Conservation (phyloP, 2,329 filamentous ascomycete genomes). For the Sphaerulina musiva region DNA sequence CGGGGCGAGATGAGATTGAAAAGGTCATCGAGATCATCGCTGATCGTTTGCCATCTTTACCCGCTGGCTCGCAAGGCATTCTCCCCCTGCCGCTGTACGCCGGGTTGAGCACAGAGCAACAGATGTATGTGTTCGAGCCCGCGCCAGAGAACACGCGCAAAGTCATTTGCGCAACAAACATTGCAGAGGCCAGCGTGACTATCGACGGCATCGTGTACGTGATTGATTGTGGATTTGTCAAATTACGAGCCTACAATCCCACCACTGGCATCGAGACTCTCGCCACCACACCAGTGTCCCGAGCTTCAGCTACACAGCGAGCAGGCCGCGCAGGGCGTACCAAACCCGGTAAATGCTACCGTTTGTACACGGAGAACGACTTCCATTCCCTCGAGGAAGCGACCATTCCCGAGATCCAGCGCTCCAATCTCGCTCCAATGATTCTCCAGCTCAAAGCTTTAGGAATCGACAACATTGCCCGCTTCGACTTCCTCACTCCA, state of each 20-base stretch:
- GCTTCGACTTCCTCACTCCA: slow-evolving; percentile 81
- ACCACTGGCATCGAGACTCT: slow-evolving; percentile 80
- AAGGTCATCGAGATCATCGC: slow-evolving; percentile 69
- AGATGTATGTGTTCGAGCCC: slow-evolving; percentile 90
- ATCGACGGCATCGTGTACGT: slow-evolving; percentile 90
- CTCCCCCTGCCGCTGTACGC: slow-evolving; percentile 78
- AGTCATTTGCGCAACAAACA: slow-evolving; percentile 89
- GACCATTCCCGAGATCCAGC: slow-evolving; percentile 83
- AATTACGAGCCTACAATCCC: slow-evolving; percentile 79
- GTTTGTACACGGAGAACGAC: slow-evolving; percentile 75
- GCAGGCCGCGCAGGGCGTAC: slow-evolving; percentile 86
- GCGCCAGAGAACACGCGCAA: slow-evolving; percentile 77
- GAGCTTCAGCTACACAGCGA: slow-evolving; percentile 86
- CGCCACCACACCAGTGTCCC: slow-evolving; percentile 73
- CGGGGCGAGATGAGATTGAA: slow-evolving; percentile 90
- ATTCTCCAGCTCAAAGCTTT: slow-evolving; percentile 89
- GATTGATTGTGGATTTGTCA: slow-evolving; percentile 84
- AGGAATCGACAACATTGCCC: slow-evolving; percentile 87
- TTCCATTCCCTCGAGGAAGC: slow-evolving; percentile 61
- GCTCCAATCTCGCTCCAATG: slow-evolving; percentile 81
- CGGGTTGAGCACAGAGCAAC: slow-evolving; percentile 80
- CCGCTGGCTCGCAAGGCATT: slow-evolving; percentile 53
- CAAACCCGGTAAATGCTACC: slow-evolving; percentile 85
- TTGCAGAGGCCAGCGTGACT: slow-evolving; percentile 91
- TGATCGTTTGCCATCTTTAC: slow-evolving; percentile 61